These are phyloP conservation scores for Phytophthora agathidicida DNA, from an alignment of 352 stramenopile species.

Conservation along the genomic window DNA sequence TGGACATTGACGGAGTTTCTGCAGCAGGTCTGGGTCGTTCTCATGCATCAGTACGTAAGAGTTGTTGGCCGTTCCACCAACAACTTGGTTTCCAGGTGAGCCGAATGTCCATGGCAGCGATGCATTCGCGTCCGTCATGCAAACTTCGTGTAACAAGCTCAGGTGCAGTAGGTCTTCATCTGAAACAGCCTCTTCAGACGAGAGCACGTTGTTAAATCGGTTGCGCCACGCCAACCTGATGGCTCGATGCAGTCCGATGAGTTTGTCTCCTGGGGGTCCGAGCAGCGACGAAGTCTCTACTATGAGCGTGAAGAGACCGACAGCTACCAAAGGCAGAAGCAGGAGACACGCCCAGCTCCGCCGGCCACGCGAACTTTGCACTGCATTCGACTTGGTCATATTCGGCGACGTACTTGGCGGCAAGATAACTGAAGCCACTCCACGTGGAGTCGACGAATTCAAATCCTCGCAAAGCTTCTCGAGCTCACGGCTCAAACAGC, in stretches of 20 bases:
- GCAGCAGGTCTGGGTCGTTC: conserved; percentile 33
- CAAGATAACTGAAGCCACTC: conserved; percentile 18
- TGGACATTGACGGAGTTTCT: conserved; percentile 47
- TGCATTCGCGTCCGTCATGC: conserved; percentile 21
- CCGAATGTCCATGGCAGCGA: conserved; percentile 44
- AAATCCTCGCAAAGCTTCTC: conserved; percentile 34
- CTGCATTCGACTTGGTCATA: conserved; percentile 18
- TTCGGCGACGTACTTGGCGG: neutral
- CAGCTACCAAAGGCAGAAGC: conserved; percentile 20
- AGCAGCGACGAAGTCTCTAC: conserved; percentile 28
- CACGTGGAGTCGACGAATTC: conserved; percentile 8
- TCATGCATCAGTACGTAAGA: conserved; percentile 27
- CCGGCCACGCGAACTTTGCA: neutral
- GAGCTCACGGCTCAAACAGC: conserved; percentile 15
- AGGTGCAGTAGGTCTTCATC: conserved; percentile 38
- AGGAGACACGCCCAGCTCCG: conserved; percentile 20
- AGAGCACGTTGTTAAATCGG: conserved; percentile 15
- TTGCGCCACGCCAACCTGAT: conserved; percentile 20
- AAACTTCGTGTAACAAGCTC: conserved; percentile 42
- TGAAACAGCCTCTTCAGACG: conserved; percentile 18
- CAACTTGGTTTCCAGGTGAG: conserved; percentile 31
- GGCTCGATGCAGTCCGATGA: conserved; percentile 14
- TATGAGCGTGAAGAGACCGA: conserved; percentile 23
- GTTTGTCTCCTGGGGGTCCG: conserved; percentile 4
- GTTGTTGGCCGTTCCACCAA: conserved; percentile 28